Evolutionary conservation across 148 eudicot genomes (phyloP).

Genomic region (Rhododendron henanense): DNA sequence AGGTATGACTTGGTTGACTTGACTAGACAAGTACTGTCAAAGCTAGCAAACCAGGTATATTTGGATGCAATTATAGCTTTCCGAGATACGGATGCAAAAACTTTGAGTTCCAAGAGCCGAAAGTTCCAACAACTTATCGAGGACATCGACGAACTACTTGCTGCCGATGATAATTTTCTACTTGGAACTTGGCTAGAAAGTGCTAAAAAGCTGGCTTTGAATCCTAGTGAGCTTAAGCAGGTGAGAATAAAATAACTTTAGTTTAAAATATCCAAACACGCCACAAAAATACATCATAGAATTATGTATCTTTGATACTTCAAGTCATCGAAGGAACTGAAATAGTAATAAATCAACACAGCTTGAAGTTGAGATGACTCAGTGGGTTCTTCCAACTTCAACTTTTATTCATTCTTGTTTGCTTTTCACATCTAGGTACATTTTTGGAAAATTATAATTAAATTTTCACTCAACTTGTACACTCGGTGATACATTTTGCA

Average conservation of each 20-base stretch:
- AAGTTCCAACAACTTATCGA: constrained; percentile 63
- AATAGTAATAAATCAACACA: neutral
- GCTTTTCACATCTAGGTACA: neutral
- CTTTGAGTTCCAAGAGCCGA: constrained; percentile 38
- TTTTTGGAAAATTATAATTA: neutral
- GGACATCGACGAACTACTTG: constrained; percentile 79
- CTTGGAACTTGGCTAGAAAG: constrained; percentile 94
- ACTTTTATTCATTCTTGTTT: neutral
- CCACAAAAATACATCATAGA: neutral
- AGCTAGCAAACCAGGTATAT: constrained; percentile 81
- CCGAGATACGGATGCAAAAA: constrained; percentile 46
- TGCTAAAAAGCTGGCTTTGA: constrained; percentile 67
- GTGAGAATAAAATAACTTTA: constrained; percentile 31
- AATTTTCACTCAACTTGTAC: neutral
- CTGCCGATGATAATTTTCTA: constrained; percentile 83
- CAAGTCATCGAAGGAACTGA: neutral
- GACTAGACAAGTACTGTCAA: constrained; percentile 90
- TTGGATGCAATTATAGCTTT: constrained; percentile 69
- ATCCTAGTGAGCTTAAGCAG: constrained; percentile 61
- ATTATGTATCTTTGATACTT: neutral
- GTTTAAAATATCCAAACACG: neutral
- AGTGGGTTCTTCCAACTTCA: constrained; percentile 9
- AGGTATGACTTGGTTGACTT: constrained; percentile 98
- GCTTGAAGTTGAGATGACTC: neutral
- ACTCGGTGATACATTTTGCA: neutral